Percentiles rank a stretch among this genome's conserved stretches.
These are phyloP conservation scores for Cystobasidium slooffiae DNA, from an alignment of 1,284 basidiomycete genomes.

Conservation along the genomic window DNA sequence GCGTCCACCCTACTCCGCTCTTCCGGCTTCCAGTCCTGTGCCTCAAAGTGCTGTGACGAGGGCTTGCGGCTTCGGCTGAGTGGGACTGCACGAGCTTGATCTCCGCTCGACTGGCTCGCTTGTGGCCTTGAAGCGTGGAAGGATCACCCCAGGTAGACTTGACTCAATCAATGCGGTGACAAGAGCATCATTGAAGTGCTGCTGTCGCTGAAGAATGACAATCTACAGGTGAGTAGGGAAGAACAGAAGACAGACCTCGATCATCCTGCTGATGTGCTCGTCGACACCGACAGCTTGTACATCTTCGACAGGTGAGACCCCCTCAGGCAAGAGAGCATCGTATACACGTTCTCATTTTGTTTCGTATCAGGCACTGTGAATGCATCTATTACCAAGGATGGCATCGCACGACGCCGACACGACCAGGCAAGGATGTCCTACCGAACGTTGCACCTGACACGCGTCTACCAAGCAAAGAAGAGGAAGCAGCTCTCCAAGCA, in stretches of 20 bases:
- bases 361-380: constrained; percentile 72
- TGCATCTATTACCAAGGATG: constrained; percentile 86
- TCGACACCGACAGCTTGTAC: constrained; percentile 70
- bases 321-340: not conserved
- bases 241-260: not conserved
- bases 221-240: constrained; percentile 46
- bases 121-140: not conserved
- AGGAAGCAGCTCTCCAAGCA: constrained; percentile 2
- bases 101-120: constrained; percentile 13
- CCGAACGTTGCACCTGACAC: constrained; percentile 60
- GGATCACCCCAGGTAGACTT: not conserved
- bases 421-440: constrained; percentile 68
- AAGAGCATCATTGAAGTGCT: not conserved
- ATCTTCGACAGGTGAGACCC: constrained; percentile 76
- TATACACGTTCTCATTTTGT: constrained; percentile 8
- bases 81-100: not conserved
- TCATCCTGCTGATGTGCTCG: not conserved
- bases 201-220: constrained; percentile 41
- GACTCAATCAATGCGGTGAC: constrained; percentile 16
- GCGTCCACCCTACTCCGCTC: not conserved
- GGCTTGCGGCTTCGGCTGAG: not conserved
- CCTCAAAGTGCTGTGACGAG: not conserved
- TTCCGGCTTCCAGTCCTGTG: not conserved
- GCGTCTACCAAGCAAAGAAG: constrained; percentile 10
- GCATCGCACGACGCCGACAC: constrained; percentile 70